phyloP scores from a whole-genome alignment of 495 filamentous ascomycete genomes.

The Penicillium roqueforti region DNA sequence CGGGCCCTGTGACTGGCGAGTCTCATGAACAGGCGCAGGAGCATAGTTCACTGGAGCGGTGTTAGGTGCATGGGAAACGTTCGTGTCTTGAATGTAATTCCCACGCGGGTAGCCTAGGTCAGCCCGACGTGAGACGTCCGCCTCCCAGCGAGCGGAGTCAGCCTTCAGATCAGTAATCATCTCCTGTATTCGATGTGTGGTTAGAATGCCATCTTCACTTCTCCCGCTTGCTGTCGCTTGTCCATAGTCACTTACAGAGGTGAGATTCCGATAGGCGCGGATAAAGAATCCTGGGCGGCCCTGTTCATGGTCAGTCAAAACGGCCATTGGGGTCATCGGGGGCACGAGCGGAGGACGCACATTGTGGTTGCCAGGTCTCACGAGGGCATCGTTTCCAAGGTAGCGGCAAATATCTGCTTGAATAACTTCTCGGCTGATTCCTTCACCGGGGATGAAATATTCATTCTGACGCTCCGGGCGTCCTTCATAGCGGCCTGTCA shows the following conservation, averaged over 20 bases:
- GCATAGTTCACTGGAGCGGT: slow-evolving; percentile 35
- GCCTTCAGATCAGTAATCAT: slow-evolving; percentile 84
- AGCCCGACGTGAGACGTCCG: slow-evolving; percentile 55
- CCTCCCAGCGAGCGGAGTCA: slow-evolving; percentile 77
- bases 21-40: slow-evolving; percentile 34
- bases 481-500: slow-evolving; percentile 42
- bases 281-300: slow-evolving; percentile 76
- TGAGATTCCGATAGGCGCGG: slow-evolving; percentile 81
- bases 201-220: slow-evolving; percentile 8
- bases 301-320: slow-evolving; percentile 46
- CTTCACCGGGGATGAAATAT: slow-evolving; percentile 84
- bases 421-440: slow-evolving; percentile 91
- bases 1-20: slow-evolving; percentile 35
- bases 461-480: slow-evolving; percentile 62
- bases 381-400: slow-evolving; percentile 85
- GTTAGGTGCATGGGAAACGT: slow-evolving; percentile 38
- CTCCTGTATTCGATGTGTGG: slow-evolving; percentile 49
- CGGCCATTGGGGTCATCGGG: slow-evolving; percentile 2
- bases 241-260: slow-evolving; percentile 59
- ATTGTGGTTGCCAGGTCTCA: slow-evolving; percentile 78
- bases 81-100: slow-evolving; percentile 44
- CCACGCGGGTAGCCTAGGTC: slow-evolving; percentile 45
- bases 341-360: slow-evolving; percentile 46
- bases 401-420: slow-evolving; percentile 93
- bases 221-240: slow-evolving; percentile 1